A percentile compares a stretch with the other conserved stretches of the same genome.
Evolutionary conservation across 768 basidiomycete genomes (phyloP).

Genomic region (Austroboletus festivus): DNA sequence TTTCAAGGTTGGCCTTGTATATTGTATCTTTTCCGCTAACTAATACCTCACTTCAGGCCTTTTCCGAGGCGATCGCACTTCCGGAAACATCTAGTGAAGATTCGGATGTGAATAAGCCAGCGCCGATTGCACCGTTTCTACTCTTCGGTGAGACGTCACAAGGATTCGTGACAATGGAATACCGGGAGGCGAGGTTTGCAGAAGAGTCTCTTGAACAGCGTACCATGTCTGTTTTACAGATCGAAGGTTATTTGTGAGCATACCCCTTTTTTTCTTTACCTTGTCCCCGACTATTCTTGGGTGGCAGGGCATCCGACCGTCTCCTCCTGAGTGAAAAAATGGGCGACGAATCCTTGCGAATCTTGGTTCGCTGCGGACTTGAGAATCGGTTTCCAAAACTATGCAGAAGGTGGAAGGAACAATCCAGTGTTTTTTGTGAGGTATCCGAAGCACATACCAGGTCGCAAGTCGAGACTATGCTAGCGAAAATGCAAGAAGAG

Average conservation of each 20-base stretch:
- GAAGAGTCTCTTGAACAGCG: not conserved
- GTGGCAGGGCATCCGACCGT: slow-evolving; percentile 13
- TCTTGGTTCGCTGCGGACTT: slow-evolving; percentile 31
- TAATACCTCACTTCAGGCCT: slow-evolving; percentile 1
- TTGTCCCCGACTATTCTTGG: not conserved
- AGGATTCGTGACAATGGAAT: slow-evolving; percentile 36
- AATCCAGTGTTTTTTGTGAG: not conserved
- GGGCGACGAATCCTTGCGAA: slow-evolving; percentile 23
- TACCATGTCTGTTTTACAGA: slow-evolving; percentile 3
- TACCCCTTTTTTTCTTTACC: not conserved
- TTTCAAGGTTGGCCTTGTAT: slow-evolving; percentile 37
- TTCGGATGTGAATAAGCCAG: slow-evolving; percentile 2
- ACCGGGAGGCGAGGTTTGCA: slow-evolving; percentile 12
- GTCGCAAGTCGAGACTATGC: not conserved
- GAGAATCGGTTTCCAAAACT: slow-evolving; percentile 21
- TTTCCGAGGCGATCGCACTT: slow-evolving; percentile 11
- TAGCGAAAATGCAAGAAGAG: slow-evolving; percentile 3
- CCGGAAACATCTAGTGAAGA: slow-evolving; percentile 8
- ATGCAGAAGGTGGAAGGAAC: slow-evolving; percentile 25
- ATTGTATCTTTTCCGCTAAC: not conserved
- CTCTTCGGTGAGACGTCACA: slow-evolving; percentile 40
- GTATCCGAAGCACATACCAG: not conserved
- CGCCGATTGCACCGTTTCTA: slow-evolving; percentile 25
- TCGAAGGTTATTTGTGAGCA: slow-evolving; percentile 20
- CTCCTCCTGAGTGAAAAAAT: slow-evolving; percentile 28